Evolutionary conservation across 1,139 yeast species (phyloP), one percentile per base, ranked within the genome.

Genomic region (Blastobotrys elegans): DNA sequence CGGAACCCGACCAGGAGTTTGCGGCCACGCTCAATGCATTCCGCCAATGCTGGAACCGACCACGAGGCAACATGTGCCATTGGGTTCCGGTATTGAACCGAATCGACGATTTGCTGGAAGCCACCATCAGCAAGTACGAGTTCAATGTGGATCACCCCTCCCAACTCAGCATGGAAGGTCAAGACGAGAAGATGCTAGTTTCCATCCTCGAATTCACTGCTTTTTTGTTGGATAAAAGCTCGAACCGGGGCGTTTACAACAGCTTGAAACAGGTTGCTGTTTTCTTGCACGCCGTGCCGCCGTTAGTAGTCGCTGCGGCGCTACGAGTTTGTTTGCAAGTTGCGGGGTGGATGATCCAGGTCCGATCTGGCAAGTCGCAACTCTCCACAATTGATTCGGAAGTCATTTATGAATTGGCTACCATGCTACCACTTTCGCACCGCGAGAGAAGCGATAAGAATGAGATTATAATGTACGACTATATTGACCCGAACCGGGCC

Each of bases 81-180:
- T 90, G 96, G 95, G 75, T 86, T 18, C 76, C 83, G 0, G 78
- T 87, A 1, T 70, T 90, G 55, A 84, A 89, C 63, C 72, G 83
- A 55, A 80, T 89, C 57, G 97, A 89, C 61, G 75, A 71, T 13
- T 73, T 86, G 17, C 69, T 87, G 49, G 85, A 81, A 47, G 56
- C 57, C 3, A 67, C 75, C 35, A 76, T 84, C 22, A 65, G 66
- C 13, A 77, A 77, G 53, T 84, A 87, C 58, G 73, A 71, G 5
- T 72, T 84, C 40, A 71, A 70, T 29, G 70, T 73, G 16, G 77
- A 62, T 59, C 51, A 73, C 75, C 54, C 62, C 8, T 70, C 65
- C 48, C 71, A 85, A 33, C 66, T 66, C 16, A 69, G 71, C 16
- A 72, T 87, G 52, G 60, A 68, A 0, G 48, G 55, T 0, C 64